phyloP scores from a whole-genome alignment of 352 stramenopile genomes.

The Thalassiosira pacifica region DNA sequence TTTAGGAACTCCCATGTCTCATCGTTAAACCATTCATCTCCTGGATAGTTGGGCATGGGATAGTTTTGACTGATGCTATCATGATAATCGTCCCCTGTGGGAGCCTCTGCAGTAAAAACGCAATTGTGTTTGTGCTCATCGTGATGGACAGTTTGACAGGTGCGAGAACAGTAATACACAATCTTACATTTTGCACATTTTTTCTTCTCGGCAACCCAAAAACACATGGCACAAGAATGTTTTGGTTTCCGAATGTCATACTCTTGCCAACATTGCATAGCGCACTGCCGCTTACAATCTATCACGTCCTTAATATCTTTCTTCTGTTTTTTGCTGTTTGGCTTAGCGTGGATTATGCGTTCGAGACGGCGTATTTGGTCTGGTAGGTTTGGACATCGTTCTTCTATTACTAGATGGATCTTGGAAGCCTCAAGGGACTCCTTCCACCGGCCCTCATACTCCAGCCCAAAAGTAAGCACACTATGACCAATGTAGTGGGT shows the following conservation, averaged over 20 bases:
- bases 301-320: not conserved
- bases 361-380: constrained; percentile 17
- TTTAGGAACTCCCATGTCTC: constrained; percentile 16
- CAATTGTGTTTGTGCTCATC: constrained; percentile 35
- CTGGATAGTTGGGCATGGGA: constrained; percentile 28
- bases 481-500: constrained; percentile 11
- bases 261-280: constrained; percentile 29
- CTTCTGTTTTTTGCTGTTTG: constrained; percentile 12
- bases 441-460: not conserved
- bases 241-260: constrained; percentile 21
- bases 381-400: not conserved
- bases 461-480: constrained; percentile 13
- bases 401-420: not conserved
- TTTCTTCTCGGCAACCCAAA: constrained; percentile 24
- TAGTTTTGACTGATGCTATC: not conserved
- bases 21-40: constrained; percentile 29
- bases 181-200: constrained; percentile 28
- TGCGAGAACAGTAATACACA: constrained; percentile 36
- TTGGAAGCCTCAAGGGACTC: constrained; percentile 15
- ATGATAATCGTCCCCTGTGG: not conserved
- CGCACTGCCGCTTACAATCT: not conserved
- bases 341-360: constrained; percentile 11
- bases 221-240: constrained; percentile 39
- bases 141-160: constrained; percentile 16
- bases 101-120: not conserved